Conservation (phyloP, 2,329 filamentous ascomycete genomes). For the Seiridium cupressi region DNA sequence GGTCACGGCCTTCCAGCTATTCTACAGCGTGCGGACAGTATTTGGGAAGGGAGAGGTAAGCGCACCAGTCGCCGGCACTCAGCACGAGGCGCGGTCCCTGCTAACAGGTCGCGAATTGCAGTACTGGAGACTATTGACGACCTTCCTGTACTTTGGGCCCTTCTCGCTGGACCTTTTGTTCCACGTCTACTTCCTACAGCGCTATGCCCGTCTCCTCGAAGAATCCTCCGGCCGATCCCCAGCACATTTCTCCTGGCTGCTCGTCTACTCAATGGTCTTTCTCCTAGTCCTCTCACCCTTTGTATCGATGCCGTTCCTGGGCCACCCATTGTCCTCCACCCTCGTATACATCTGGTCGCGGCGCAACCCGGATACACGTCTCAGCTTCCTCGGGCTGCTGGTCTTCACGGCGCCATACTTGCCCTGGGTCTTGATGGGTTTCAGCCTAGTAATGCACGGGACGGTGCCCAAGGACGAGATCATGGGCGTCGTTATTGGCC, state of each 20-base stretch:
- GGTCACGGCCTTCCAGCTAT: constrained; percentile 89
- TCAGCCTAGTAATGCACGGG: constrained; percentile 88
- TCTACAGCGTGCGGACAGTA: constrained; percentile 92
- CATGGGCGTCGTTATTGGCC: constrained; percentile 89
- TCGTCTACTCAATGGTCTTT: constrained; percentile 79
- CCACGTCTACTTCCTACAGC: constrained; percentile 97
- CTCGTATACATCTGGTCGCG: constrained; percentile 98
- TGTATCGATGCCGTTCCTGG: constrained; percentile 89
- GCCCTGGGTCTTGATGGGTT: constrained; percentile 92
- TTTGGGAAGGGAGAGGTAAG: constrained; percentile 88
- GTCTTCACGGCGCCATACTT: constrained; percentile 93
- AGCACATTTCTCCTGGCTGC: constrained; percentile 91
- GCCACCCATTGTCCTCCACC: constrained; percentile 88
- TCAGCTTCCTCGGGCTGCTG: constrained; percentile 85
- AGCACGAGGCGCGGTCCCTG: too few relatives aligned
- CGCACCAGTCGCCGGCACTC: neutral
- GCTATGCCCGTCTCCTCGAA: constrained; percentile 92
- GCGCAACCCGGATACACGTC: constrained; percentile 84
- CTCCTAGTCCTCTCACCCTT: constrained; percentile 82
- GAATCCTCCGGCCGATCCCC: constrained; percentile 90
- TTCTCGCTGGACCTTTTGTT: constrained; percentile 92
- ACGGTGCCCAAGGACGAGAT: constrained; percentile 93
- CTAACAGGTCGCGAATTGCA: constrained; percentile 32
- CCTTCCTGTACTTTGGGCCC: constrained; percentile 96
- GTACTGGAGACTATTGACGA: constrained; percentile 97